Evolutionary conservation across 1,284 basidiomycete genomes (phyloP), one percentile per base, ranked within the genome.

Genomic region (Ustilago bromivora): DNA sequence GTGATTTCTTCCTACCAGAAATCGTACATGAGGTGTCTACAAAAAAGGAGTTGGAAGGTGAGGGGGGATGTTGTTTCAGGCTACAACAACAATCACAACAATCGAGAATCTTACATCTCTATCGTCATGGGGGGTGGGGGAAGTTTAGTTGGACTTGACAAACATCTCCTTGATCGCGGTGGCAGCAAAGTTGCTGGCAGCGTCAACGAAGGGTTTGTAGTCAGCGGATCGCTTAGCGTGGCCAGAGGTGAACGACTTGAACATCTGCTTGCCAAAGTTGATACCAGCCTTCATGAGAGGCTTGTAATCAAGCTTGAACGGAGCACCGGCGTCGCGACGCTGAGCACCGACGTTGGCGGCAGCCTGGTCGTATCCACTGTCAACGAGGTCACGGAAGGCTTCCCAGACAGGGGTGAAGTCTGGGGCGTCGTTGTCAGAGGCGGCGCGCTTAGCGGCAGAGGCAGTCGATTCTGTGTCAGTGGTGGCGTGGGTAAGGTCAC

Each of bases 121-220:
- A 41, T 53, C 51, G 46, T 36, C 10, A 47, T 34, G 3, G 15
- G n/a, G 13, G 17, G 4, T 28, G 3, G 23, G 23, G 23, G 23
- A 28, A 28, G 23, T 13, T 61, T 53, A 61, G 49, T 38, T 53
- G n/a, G 70, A 63, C 61, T 66, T 67, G 40, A 47, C 59, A 54
- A 66, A 59, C 61, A 76, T 68, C 64, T 76, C 74, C 57, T 69
- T 67, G 58, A 76, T 57, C 11, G 74, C 74, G 7, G 65, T 68
- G 47, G 41, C 32, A 36, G 74, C 69, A 64, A 76, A 76, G 40
- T 35, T 68, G 62, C 62, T 65, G 28, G 74, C 74, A 1, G 93
- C 91, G 85, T 95, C 93, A 80, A 94, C 94, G 17, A 95, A 88
- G 7, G 94, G 94, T 65, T 95, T 94, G 55, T 70, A 70, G 41